Conservation (phyloP, 2,329 filamentous ascomycete genomes). For the Cladophialophora bantiana region DNA sequence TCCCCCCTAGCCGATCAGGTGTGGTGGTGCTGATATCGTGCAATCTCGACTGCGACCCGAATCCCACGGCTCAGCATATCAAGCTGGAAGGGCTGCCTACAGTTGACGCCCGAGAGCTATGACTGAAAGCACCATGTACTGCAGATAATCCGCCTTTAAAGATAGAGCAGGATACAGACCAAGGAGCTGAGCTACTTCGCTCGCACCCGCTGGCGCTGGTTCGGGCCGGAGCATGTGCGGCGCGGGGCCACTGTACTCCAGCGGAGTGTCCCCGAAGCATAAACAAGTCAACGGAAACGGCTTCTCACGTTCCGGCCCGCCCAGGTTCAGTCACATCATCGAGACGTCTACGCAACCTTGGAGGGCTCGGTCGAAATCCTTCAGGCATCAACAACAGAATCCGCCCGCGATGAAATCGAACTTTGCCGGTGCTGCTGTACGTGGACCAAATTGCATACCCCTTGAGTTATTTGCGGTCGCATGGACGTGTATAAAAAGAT, state of each 20-base stretch:
- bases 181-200: conserved; percentile 25
- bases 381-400: conserved; percentile 12
- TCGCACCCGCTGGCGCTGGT: conserved; percentile 37
- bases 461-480: conserved; percentile 44
- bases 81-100: conserved; percentile 22
- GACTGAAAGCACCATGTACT: conserved; percentile 27
- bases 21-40: conserved; percentile 36
- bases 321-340: conserved; percentile 46
- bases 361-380: conserved; percentile 45
- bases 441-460: conserved; percentile 42
- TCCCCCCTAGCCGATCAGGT: conserved; percentile 25
- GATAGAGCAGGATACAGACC: conserved; percentile 23
- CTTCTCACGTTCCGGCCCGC: conserved; percentile 42
- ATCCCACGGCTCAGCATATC: conserved; percentile 27
- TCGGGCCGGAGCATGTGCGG: conserved; percentile 42
- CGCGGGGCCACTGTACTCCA: conserved; percentile 40
- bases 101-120: conserved; percentile 27
- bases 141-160: not conserved
- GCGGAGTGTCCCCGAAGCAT: conserved; percentile 41
- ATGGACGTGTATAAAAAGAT: conserved; percentile 36
- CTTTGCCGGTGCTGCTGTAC: conserved; percentile 44
- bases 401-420: conserved; percentile 40
- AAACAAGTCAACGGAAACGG: conserved; percentile 38
- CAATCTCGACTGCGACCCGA: conserved; percentile 32
- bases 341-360: conserved; percentile 48